Conservation (phyloP, 176 grass and related monocot species). For the Triticum monococcum region DNA sequence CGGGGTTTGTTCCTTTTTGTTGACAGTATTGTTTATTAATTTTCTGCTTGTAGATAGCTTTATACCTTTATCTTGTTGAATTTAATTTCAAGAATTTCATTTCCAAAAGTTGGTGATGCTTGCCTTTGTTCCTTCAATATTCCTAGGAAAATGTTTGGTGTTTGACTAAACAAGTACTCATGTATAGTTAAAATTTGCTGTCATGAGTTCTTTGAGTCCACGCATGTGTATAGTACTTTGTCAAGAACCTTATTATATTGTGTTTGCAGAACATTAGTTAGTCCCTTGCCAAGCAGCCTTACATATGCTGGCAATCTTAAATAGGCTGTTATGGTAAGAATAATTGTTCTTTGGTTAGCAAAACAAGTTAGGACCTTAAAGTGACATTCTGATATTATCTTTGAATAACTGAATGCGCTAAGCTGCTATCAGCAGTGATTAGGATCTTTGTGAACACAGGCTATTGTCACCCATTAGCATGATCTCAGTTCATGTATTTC, state of each 20-base stretch:
- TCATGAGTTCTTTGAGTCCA: constrained; percentile 4
- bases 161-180: neutral
- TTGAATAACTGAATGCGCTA: neutral
- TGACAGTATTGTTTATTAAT: constrained; percentile 7
- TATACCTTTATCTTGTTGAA: neutral
- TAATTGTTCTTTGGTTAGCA: neutral
- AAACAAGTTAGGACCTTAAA: neutral
- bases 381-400: neutral
- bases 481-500: neutral
- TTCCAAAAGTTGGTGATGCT: constrained; percentile 8
- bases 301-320: neutral
- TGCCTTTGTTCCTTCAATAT: constrained; percentile 16
- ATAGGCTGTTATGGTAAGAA: neutral
- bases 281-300: neutral
- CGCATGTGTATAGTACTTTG: neutral
- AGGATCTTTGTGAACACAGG: neutral
- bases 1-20: neutral
- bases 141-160: neutral
- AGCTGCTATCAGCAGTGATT: neutral
- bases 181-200: constrained; percentile 1
- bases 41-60: constrained; percentile 19
- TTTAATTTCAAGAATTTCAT: neutral
- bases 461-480: neutral
- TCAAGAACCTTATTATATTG: neutral
- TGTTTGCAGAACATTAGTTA: neutral